Conservation (phyloP, 2,329 filamentous ascomycete genomes). For the Fusarium burgessii region DNA sequence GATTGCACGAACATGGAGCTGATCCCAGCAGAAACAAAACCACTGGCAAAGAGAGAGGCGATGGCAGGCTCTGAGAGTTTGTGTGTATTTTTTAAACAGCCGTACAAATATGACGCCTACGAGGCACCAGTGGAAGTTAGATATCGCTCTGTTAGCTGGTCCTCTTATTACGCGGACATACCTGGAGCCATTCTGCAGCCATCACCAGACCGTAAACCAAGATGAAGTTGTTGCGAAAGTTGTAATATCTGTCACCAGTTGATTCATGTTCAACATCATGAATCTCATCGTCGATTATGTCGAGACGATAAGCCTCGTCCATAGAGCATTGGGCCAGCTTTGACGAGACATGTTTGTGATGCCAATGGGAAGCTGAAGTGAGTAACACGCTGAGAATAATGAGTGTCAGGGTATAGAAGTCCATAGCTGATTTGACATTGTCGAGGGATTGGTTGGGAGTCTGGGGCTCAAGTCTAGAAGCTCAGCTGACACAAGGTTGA, state of each 20-base stretch:
- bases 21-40: neutral
- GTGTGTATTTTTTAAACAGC: neutral
- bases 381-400: neutral
- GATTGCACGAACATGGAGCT: neutral
- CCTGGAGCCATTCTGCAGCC: constrained; percentile 3
- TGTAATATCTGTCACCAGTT: neutral
- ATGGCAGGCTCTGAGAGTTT: neutral
- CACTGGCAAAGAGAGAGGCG: neutral
- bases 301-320: neutral
- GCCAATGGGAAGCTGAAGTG: neutral
- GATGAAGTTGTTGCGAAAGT: neutral
- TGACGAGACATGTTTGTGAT: neutral
- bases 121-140: rapidly evolving
- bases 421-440: neutral
- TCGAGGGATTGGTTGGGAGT: neutral
- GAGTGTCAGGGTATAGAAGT: neutral
- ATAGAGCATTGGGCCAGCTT: neutral
- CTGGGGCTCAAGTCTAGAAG: no score
- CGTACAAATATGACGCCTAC: neutral
- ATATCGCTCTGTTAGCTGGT: rapidly evolving
- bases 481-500: no score
- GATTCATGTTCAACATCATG: neutral
- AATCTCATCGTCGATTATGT: constrained; percentile 5
- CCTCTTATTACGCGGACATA: rapidly evolving
- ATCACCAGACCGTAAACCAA: neutral